Evolutionary conservation across 352 stramenopile genomes (phyloP).

Genomic region (Pythium phragmitis): DNA sequence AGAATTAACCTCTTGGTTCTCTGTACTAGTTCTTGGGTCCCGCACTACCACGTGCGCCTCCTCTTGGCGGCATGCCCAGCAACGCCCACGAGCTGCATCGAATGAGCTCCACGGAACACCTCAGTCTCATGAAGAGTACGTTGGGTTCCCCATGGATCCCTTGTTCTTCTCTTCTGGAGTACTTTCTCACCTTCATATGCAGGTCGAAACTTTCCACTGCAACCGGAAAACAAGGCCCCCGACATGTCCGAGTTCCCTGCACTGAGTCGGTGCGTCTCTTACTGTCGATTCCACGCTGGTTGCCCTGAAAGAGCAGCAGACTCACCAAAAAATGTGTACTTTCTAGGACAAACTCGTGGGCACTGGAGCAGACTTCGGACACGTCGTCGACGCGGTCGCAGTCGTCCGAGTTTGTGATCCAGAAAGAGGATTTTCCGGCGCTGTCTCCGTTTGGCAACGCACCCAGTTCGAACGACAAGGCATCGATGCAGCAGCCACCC

Average conservation of each 20-base stretch:
- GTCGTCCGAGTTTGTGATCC: conserved; percentile 81
- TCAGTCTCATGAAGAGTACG: conserved; percentile 35
- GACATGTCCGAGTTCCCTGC: conserved; percentile 87
- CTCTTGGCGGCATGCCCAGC: conserved; percentile 31
- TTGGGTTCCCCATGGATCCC: not conserved
- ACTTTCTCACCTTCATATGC: not conserved
- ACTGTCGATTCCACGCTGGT: not conserved
- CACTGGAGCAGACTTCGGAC: conserved; percentile 41
- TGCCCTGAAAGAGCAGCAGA: too few species aligned
- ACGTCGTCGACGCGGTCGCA: conserved; percentile 41
- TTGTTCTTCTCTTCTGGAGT: not conserved
- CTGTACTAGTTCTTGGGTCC: conserved; percentile 51
- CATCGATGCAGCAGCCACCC: conserved; percentile 30
- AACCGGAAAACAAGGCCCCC: conserved; percentile 63
- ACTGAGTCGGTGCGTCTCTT: conserved; percentile 26
- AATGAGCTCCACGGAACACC: conserved; percentile 48
- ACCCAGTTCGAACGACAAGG: conserved; percentile 48
- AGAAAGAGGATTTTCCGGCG: conserved; percentile 86
- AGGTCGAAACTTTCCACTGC: conserved; percentile 55
- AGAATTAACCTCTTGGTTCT: not conserved
- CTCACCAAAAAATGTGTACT: too few species aligned
- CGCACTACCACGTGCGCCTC: conserved; percentile 31
- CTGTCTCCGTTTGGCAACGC: conserved; percentile 62
- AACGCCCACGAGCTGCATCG: conserved; percentile 57
- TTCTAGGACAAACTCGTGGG: conserved; percentile 57